Evolutionary conservation across 2,329 filamentous ascomycete genomes (phyloP), one percentile per base, ranked within the genome.

Genomic region (Hypomyces perniciosus): DNA sequence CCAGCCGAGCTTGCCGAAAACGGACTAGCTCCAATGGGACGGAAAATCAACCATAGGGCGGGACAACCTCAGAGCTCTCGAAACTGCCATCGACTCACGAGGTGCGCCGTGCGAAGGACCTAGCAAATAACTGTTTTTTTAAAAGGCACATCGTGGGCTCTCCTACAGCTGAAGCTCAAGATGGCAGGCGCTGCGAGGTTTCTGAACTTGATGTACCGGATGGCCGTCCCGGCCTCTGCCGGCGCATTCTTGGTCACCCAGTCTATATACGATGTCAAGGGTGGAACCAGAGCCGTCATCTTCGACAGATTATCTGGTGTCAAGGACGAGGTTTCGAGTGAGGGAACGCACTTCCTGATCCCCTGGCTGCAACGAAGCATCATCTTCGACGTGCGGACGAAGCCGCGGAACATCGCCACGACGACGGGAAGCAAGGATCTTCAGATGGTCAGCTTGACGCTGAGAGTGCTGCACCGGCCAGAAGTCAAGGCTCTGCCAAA

Each of bases 371-470:
- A 99, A 73, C 86, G 84, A 72, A 88, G 86, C 62, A 90, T 99
- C 74, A 79, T 95, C 68, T 99, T 95, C 70, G 93, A 99, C 75
- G 93, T 99, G 59, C 86, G 93, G 57, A 99, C 95, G 52, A 95
- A 95, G 80, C 93, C 93, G 55, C 83, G 93, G 67, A 97, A 96
- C 71, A 97, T 99, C 69, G 89, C 88, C 59, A 99, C 93, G 29
- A 99, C 93, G 27, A 99, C 93, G 9, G 93, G 93, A 53, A 92
- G 86, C 80, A 99, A 99, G 83, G 93, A 99, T 75, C 73, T 99
- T 79, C 93, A 99, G 78, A 99, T 99, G 93, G 93, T 99, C 65
- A 96, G 90, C 80, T 80, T 99, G 79, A 99, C 93, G 48, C 80
- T 99, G 68, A 83, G 93, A 72, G 93, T 99, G 58, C 74, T 99